phyloP scores from a whole-genome alignment of 441 rosid species.

The Isatis lusitanica region DNA sequence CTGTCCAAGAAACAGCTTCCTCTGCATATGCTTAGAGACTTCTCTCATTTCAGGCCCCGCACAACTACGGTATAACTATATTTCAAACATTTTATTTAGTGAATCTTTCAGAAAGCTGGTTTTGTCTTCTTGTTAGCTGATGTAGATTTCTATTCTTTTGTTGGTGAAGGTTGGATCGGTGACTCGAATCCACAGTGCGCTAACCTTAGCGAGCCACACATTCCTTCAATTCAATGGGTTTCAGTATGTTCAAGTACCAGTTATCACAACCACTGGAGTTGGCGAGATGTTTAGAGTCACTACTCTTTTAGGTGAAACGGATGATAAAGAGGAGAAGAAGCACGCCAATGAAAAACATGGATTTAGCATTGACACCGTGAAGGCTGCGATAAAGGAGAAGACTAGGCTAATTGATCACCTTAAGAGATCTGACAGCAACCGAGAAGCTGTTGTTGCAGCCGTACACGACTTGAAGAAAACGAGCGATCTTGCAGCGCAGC shows the following conservation, averaged over 20 bases:
- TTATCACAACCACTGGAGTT: constrained; percentile 66
- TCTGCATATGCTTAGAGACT: constrained; percentile 62
- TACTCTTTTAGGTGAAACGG: constrained; percentile 42
- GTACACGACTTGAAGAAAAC: constrained; percentile 68
- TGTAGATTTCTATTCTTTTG: constrained; percentile 2
- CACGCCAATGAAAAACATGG: constrained; percentile 39
- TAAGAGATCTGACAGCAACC: constrained; percentile 76
- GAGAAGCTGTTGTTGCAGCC: constrained; percentile 69
- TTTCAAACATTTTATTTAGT: neutral
- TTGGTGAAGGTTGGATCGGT: constrained; percentile 74
- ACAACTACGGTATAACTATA: constrained; percentile 65
- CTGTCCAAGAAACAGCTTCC: constrained; percentile 74
- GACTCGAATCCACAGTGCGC: constrained; percentile 62
- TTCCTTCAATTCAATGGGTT: constrained; percentile 75
- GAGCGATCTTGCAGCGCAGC: constrained; percentile 59
- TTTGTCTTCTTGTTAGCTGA: constrained; percentile 12
- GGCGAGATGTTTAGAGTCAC: constrained; percentile 65
- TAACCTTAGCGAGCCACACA: constrained; percentile 63
- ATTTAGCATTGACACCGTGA: constrained; percentile 52
- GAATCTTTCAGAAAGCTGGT: constrained; percentile 1
- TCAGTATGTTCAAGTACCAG: constrained; percentile 71
- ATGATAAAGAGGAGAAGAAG: constrained; percentile 40
- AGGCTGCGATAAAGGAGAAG: constrained; percentile 68
- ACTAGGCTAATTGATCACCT: constrained; percentile 58
- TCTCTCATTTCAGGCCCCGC: constrained; percentile 77